phyloP scores from a whole-genome alignment of 192 early-diverging fungal species.

The Diversispora eburnea region DNA sequence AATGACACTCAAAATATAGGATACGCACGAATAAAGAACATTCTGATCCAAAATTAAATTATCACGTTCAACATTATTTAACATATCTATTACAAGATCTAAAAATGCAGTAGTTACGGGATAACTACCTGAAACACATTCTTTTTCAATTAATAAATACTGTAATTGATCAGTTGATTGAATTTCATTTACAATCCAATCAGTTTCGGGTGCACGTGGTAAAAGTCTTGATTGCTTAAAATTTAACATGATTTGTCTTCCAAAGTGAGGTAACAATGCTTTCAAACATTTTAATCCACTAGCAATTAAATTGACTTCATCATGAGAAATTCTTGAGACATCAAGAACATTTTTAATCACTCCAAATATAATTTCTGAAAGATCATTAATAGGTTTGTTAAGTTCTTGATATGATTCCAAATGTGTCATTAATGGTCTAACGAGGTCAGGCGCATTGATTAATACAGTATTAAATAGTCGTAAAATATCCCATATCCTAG shows the following conservation, averaged over 20 bases:
- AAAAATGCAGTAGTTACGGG: constrained; percentile 38
- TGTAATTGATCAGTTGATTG: constrained; percentile 7
- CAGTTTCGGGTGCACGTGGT: background rate
- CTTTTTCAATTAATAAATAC: constrained; percentile 10
- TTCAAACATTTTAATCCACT: background rate
- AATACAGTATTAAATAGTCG: constrained; percentile 2
- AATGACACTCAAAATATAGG: constrained; percentile 36
- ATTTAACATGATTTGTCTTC: background rate
- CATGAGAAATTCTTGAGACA: background rate
- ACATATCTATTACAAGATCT: constrained; percentile 30
- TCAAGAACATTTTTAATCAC: background rate
- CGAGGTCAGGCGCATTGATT: background rate
- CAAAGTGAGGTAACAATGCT: constrained; percentile 8
- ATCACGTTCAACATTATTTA: background rate
- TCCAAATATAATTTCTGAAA: constrained; percentile 1
- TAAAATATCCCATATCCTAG: constrained; percentile 7
- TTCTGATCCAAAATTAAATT: constrained; percentile 20
- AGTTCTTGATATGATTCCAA: background rate
- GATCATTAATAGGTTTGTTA: background rate
- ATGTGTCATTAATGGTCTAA: background rate
- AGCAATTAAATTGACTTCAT: background rate
- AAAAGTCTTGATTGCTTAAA: constrained; percentile 10
- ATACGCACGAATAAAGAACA: constrained; percentile 37
- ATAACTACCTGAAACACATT: constrained; percentile 36
- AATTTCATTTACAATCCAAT: background rate